Conservation (phyloP, 1,284 basidiomycete genomes). For the Lentinus polychrous region DNA sequence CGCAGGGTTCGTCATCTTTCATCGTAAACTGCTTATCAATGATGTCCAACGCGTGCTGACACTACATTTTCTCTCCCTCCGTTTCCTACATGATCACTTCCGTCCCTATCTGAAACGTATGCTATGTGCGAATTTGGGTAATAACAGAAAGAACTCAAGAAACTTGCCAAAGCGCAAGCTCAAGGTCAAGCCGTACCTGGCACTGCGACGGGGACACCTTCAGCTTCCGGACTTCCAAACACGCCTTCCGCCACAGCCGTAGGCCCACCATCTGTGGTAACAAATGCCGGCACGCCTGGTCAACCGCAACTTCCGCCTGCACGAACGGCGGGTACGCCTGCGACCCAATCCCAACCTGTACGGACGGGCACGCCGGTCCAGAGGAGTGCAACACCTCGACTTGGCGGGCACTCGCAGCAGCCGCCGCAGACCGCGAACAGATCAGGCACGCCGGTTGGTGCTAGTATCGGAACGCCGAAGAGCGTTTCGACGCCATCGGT, state of each 20-base stretch:
- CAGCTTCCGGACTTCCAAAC: constrained; percentile 24
- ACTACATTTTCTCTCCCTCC: constrained; percentile 11
- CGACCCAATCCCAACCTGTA: constrained; percentile 17
- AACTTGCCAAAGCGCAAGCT: constrained; percentile 55
- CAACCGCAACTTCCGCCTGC: no score
- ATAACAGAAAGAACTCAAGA: constrained; percentile 64
- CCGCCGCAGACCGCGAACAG: constrained; percentile 13
- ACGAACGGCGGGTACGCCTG: no score
- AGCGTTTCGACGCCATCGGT: constrained; percentile 27
- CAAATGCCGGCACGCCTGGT: background rate
- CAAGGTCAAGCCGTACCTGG: constrained; percentile 34
- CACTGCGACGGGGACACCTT: constrained; percentile 18
- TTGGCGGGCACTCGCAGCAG: background rate
- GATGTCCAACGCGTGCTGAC: constrained; percentile 6
- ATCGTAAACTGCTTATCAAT: background rate
- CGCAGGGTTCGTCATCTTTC: constrained; percentile 48
- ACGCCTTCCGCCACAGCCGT: constrained; percentile 17
- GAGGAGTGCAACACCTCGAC: no score
- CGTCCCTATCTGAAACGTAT: background rate
- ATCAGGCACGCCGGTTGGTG: constrained; percentile 6
- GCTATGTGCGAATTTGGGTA: no score
- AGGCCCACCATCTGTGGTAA: no score
- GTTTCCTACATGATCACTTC: constrained; percentile 5
- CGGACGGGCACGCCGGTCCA: constrained; percentile 12
- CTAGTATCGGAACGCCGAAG: constrained; percentile 27